phyloP scores from a whole-genome alignment of 768 basidiomycete species.

The Hebeloma cylindrosporum region DNA sequence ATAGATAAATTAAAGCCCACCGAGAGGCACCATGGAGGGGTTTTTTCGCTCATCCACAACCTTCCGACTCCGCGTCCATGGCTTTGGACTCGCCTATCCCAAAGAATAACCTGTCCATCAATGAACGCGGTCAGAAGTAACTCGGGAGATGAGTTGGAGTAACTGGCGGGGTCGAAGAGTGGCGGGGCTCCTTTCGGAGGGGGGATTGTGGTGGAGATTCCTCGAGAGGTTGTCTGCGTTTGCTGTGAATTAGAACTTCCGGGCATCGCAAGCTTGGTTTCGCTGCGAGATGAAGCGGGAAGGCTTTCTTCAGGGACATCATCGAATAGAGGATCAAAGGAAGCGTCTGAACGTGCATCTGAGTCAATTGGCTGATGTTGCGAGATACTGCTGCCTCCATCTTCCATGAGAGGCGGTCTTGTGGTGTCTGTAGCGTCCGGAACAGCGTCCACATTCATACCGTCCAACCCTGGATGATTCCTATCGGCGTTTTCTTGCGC shows the following conservation, averaged over 20 bases:
- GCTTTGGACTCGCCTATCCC: conserved; percentile 77
- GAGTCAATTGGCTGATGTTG: conserved; percentile 32
- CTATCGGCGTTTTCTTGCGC: conserved; percentile 6
- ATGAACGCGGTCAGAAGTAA: conserved; percentile 85
- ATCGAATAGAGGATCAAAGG: conserved; percentile 89
- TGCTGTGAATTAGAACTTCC: conserved; percentile 17
- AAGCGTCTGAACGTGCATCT: conserved; percentile 75
- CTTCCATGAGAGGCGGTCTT: background rate
- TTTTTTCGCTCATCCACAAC: conserved; percentile 87
- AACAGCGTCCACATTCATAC: conserved; percentile 16
- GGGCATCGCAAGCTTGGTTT: conserved; percentile 26
- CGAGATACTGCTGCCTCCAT: conserved; percentile 7
- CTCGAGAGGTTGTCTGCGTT: conserved; percentile 15
- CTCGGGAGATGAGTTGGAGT: conserved; percentile 72
- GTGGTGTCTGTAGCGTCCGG: conserved; percentile 1
- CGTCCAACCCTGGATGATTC: conserved; percentile 1
- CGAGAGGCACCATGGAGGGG: conserved; percentile 94
- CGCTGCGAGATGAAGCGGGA: conserved; percentile 9
- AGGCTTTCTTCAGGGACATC: conserved; percentile 43
- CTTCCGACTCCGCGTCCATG: conserved; percentile 75
- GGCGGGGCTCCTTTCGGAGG: conserved; percentile 78
- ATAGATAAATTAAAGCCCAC: conserved; percentile 48
- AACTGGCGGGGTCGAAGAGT: conserved; percentile 60
- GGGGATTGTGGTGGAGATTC: conserved; percentile 34
- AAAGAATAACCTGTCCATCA: conserved; percentile 89